Percentiles rank a stretch among this genome's conserved stretches.
phyloP scores from a whole-genome alignment of 208 protist species.

The Leishmania guyanensis region DNA sequence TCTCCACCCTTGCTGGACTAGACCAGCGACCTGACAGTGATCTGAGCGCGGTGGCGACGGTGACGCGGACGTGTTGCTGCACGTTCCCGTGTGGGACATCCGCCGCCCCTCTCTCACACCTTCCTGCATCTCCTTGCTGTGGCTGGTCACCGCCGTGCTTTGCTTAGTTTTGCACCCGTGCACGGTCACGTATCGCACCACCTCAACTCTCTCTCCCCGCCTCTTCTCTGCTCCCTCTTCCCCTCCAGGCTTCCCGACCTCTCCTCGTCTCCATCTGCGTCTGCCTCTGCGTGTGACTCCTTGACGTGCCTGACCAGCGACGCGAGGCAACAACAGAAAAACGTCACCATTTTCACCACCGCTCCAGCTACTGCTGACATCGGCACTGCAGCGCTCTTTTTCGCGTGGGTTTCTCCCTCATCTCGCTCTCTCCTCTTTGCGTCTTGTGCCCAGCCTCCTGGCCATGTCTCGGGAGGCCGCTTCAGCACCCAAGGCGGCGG shows the following conservation, averaged over 20 bases:
- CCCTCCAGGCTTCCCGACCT: background rate
- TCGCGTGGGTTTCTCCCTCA: background rate
- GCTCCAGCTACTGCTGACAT: background rate
- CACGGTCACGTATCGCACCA: background rate
- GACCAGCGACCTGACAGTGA: too few relatives aligned
- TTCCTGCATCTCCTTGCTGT: background rate
- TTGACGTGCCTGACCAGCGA: background rate
- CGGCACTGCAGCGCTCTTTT: background rate
- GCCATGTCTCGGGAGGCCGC: background rate
- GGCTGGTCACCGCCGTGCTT: background rate
- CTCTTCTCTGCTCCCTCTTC: background rate
- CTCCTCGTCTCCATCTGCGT: background rate
- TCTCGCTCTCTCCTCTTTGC: background rate
- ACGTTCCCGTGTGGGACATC: background rate
- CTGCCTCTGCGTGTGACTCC: background rate
- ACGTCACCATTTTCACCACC: background rate
- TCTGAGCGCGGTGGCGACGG: too few relatives aligned
- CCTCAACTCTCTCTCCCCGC: background rate
- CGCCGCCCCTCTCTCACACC: background rate
- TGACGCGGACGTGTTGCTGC: background rate
- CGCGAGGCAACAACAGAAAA: background rate
- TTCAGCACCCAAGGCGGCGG: constrained; percentile 7
- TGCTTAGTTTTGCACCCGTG: background rate
- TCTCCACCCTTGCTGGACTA: background rate
- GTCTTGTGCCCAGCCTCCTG: background rate